Evolutionary conservation across 1,139 yeast genomes (phyloP).

Genomic region (Diutina mesorugosa): DNA sequence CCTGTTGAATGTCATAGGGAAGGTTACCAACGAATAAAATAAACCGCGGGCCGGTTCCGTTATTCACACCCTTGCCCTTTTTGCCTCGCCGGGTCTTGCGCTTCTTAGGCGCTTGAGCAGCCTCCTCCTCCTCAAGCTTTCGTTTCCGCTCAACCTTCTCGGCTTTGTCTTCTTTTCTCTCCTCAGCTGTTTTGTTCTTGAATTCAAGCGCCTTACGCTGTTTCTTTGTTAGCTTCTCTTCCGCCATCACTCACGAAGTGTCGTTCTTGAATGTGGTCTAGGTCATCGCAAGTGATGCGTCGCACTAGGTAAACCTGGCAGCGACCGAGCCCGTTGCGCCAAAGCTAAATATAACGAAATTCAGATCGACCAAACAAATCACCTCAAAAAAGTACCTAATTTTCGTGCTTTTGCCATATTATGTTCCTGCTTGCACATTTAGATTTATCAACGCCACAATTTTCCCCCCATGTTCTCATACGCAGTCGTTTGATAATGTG

Average conservation of each 20-base stretch:
- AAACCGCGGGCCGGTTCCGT: constrained; percentile 54
- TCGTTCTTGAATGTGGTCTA: neutral
- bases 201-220: constrained; percentile 70
- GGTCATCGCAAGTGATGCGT: neutral
- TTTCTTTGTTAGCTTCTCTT: constrained; percentile 55
- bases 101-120: constrained; percentile 31
- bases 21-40: constrained; percentile 86
- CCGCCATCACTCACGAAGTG: constrained; percentile 4
- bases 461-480: neutral
- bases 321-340: neutral
- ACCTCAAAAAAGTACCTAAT: too few relatives aligned
- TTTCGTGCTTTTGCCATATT: neutral
- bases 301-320: neutral
- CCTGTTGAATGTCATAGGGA: constrained; percentile 57
- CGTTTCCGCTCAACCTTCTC: constrained; percentile 11
- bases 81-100: constrained; percentile 71
- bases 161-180: constrained; percentile 18
- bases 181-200: constrained; percentile 31
- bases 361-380: neutral
- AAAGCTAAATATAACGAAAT: neutral
- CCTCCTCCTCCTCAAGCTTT: constrained; percentile 7
- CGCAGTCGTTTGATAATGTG: neutral
- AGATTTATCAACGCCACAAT: too few relatives aligned
- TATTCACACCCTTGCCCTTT: constrained; percentile 40
- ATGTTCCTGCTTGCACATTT: too few relatives aligned